These are phyloP conservation scores for Arabidopsis lyrata DNA, from an alignment of 441 rosid species.

Conservation along the genomic window DNA sequence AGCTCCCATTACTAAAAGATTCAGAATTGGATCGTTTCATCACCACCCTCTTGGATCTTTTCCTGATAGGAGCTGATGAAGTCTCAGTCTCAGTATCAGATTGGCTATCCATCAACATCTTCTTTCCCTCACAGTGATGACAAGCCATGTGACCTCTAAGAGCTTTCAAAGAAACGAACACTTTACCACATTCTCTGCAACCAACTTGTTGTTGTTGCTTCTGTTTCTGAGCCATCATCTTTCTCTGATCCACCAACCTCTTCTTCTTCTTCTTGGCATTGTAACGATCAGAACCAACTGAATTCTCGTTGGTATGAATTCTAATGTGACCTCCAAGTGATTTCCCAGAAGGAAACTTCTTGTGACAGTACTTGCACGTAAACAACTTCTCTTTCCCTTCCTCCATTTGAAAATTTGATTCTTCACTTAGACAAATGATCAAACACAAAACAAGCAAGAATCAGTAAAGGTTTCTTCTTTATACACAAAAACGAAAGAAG, in stretches of 20 bases:
- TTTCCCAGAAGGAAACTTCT: constrained; percentile 82
- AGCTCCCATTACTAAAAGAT: constrained; percentile 47
- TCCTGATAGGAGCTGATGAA: constrained; percentile 56
- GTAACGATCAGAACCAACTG: constrained; percentile 48
- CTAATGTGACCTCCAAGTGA: constrained; percentile 91
- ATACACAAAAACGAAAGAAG: constrained; percentile 32
- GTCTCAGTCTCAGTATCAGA: constrained; percentile 63
- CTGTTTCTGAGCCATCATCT: constrained; percentile 32
- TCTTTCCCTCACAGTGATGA: constrained; percentile 69
- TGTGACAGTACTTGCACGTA: constrained; percentile 76
- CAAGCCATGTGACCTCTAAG: constrained; percentile 78
- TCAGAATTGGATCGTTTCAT: constrained; percentile 49
- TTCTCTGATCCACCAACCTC: constrained; percentile 56
- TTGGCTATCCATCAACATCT: constrained; percentile 53
- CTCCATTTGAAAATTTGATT: constrained; percentile 55
- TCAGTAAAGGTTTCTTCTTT: background rate
- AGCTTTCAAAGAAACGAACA: constrained; percentile 77
- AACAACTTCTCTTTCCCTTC: constrained; percentile 55
- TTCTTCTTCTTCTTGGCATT: constrained; percentile 57
- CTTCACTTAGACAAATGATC: constrained; percentile 41
- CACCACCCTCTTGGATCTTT: constrained; percentile 55
- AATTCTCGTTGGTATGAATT: constrained; percentile 60
- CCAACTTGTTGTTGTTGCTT: constrained; percentile 40
- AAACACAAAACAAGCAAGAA: constrained; percentile 40
- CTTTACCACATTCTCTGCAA: constrained; percentile 83